Percentiles rank a stretch among this genome's conserved stretches.
Conservation (phyloP, 1,284 basidiomycete genomes). For the Ceratobasidium sp. region DNA sequence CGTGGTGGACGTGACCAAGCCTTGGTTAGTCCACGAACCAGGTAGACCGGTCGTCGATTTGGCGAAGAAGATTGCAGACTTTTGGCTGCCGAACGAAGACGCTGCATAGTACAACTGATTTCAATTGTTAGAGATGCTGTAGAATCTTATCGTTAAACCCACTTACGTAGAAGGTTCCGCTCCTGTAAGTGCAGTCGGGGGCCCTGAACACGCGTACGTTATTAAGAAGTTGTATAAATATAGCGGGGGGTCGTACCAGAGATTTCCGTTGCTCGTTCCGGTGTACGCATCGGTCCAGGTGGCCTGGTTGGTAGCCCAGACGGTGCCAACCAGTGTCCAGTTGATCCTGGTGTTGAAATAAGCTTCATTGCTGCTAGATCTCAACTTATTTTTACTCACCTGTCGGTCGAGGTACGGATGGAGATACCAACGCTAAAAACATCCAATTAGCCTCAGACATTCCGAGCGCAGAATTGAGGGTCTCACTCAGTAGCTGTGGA, state of each 20-base stretch:
- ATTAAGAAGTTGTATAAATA: not conserved
- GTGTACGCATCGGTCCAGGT: constrained; percentile 61
- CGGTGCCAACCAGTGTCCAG: constrained; percentile 59
- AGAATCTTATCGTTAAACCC: too few species aligned
- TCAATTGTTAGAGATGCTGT: not conserved
- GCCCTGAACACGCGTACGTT: constrained; percentile 53
- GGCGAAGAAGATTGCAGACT: constrained; percentile 49
- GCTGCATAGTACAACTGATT: constrained; percentile 51
- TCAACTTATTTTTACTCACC: constrained; percentile 50
- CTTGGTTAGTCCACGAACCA: constrained; percentile 59
- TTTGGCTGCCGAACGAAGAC: constrained; percentile 49
- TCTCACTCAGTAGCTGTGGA: constrained; percentile 42
- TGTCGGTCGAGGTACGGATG: constrained; percentile 61
- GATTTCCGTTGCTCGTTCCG: constrained; percentile 56
- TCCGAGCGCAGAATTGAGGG: not conserved
- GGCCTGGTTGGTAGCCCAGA: constrained; percentile 59
- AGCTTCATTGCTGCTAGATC: not conserved
- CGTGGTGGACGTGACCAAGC: constrained; percentile 59
- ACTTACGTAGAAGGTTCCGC: constrained; percentile 58
- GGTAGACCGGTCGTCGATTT: constrained; percentile 44
- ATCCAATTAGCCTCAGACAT: not conserved
- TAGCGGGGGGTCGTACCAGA: constrained; percentile 44
- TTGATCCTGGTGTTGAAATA: not conserved
- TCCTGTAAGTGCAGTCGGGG: constrained; percentile 60
- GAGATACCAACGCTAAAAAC: constrained; percentile 58